Evolutionary conservation across 106 monocot species (phyloP), one percentile per base, ranked within the genome.

Genomic region (Cymbidium sinense): DNA sequence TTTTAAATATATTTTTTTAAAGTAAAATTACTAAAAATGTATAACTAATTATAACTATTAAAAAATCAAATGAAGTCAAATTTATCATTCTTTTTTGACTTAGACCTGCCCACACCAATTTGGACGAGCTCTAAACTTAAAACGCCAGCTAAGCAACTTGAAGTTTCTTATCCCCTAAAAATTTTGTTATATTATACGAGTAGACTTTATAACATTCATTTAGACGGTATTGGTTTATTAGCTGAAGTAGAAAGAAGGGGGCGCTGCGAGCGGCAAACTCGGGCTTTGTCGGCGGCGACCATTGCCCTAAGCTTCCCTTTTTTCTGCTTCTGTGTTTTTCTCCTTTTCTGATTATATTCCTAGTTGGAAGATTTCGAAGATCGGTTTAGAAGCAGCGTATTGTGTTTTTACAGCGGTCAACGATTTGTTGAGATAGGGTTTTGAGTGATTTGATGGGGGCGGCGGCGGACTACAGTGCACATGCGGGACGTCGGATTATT

Each of bases 321-420:
- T 27, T 1, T 62, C 61, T 7, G 61, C 6, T 28, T 69, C 69
- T 31, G 15, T 25, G 25, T 27, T 15, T 62, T 27, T 27, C 11
- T 27, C 2, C 61, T 25, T 62, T 27, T 25, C 69, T 33, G 69
- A 34, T 34, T 34, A 8, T 69, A 23, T 17, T 15, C 33, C 34
- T 34, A 4, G 34, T 69, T 13, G 69, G 35, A 36, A 21, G 9
- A 36, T 71, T 71, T 71, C 20, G n/a, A 71, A 3, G 70, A 39
- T 71, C 69, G 1, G 69, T 69, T 33, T 17, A 10, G 29, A 29
- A 69, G 34, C 15, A 69, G 31, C 31, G 15, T 34, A 5, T 20
- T 71, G 35, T 33, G 1, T 67, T 67, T 17, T 33, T 67, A 17
- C 67, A 74, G 74, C 74, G 44, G 74, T 74, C 74, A 74, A 74